A percentile compares a stretch with the other conserved stretches of the same genome.
These are phyloP conservation scores for Pontederia paniculata DNA, from an alignment of 176 grass and related monocot species.

Conservation along the genomic window DNA sequence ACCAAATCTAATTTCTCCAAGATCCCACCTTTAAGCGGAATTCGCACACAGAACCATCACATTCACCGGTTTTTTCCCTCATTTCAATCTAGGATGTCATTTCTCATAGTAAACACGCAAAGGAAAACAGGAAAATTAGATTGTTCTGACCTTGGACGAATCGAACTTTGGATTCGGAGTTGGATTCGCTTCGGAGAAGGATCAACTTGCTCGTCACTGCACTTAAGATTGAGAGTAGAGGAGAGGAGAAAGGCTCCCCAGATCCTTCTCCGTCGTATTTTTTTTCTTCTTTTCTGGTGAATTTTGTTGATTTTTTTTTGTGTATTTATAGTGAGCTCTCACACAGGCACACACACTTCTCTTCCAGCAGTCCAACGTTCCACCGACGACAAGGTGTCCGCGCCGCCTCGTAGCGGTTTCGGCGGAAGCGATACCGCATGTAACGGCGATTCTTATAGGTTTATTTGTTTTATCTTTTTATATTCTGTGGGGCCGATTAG, in stretches of 20 bases:
- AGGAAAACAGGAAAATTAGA: neutral
- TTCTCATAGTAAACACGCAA: neutral
- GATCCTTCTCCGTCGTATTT: neutral
- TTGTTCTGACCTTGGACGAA: too few relatives aligned
- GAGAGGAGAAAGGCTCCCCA: neutral
- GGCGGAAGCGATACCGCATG: too few relatives aligned
- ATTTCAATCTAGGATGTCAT: neutral
- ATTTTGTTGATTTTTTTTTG: too few relatives aligned
- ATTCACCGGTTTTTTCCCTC: neutral
- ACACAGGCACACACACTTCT: too few relatives aligned
- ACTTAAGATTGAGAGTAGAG: neutral
- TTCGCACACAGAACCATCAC: neutral
- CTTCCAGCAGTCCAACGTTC: too few relatives aligned
- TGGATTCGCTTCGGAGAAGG: neutral
- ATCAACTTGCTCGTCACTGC: neutral
- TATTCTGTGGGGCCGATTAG: too few relatives aligned
- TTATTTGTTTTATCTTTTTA: too few relatives aligned
- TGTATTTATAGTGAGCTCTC: too few relatives aligned
- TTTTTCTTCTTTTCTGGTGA: neutral
- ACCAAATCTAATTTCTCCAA: neutral
- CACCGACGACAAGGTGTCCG: too few relatives aligned
- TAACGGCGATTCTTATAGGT: too few relatives aligned
- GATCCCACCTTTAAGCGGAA: neutral
- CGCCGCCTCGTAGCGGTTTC: too few relatives aligned
- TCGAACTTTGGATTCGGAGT: too few relatives aligned